Evolutionary conservation across 306 rosid species (phyloP).

Genomic region (Acmispon strigosus): DNA sequence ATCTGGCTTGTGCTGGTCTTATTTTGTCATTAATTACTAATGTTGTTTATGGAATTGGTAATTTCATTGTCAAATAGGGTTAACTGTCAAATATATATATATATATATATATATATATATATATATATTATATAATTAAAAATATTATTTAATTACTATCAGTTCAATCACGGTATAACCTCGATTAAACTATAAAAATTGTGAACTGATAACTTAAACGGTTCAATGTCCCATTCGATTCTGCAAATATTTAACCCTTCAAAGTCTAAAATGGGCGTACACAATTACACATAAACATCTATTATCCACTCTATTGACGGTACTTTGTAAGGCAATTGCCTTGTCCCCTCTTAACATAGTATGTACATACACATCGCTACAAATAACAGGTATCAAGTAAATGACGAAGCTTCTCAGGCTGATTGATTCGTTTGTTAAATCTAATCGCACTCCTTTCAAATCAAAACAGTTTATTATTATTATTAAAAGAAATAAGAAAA

Average conservation of each 20-base stretch:
- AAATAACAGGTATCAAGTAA: conserved; percentile 11
- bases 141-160: too few relatives aligned
- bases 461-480: not conserved
- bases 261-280: not conserved
- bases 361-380: not conserved
- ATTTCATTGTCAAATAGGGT: too few relatives aligned
- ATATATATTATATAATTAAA: too few relatives aligned
- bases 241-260: too few relatives aligned
- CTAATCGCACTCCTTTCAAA: conserved; percentile 27
- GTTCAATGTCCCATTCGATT: too few relatives aligned
- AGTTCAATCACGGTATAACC: too few relatives aligned
- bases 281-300: not conserved
- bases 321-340: not conserved
- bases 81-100: too few relatives aligned
- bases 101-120: too few relatives aligned
- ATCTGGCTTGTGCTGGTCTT: not conserved
- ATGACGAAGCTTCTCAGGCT: conserved; percentile 26
- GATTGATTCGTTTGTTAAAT: conserved; percentile 22
- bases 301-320: not conserved
- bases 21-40: not conserved
- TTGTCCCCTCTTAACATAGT: not conserved
- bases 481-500: not conserved
- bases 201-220: too few relatives aligned
- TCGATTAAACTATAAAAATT: too few relatives aligned
- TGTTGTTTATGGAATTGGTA: not conserved